Evolutionary conservation across 805 yeast genomes (phyloP).

Genomic region (Suhomyces pyralidae): DNA sequence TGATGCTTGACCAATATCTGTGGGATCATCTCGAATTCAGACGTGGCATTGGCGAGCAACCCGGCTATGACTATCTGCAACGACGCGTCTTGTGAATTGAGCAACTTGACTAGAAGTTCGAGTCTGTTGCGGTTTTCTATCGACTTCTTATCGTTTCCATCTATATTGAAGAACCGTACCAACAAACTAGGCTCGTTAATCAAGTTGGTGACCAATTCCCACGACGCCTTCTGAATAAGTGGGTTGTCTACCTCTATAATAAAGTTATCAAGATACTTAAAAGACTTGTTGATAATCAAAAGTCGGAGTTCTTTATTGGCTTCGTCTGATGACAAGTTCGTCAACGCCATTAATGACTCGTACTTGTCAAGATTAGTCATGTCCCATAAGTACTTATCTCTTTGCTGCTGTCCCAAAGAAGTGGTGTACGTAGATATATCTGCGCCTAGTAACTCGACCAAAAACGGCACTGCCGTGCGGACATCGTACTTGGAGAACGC

Average conservation of each 20-base stretch:
- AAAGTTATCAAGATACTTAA: conserved; percentile 43
- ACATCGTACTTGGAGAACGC: conserved; percentile 41
- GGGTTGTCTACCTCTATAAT: conserved; percentile 35
- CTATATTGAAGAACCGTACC: conserved; percentile 60
- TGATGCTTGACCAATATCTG: conserved; percentile 18
- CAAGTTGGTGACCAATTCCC: conserved; percentile 65
- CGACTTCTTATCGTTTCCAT: conserved; percentile 7
- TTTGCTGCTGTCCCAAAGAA: background rate
- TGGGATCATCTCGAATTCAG: conserved; percentile 36
- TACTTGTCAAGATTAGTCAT: conserved; percentile 43
- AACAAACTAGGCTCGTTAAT: conserved; percentile 40
- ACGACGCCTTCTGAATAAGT: conserved; percentile 53
- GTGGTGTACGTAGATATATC: conserved; percentile 21
- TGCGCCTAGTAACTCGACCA: conserved; percentile 45
- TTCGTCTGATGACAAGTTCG: conserved; percentile 56
- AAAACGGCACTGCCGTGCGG: conserved; percentile 45
- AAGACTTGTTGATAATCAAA: conserved; percentile 41
- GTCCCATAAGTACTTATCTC: conserved; percentile 24
- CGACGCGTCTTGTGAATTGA: conserved; percentile 29
- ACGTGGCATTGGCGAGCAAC: conserved; percentile 38
- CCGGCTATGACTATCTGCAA: conserved; percentile 36
- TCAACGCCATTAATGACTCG: conserved; percentile 61
- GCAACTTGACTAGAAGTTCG: conserved; percentile 27
- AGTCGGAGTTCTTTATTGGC: conserved; percentile 38
- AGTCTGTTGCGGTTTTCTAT: conserved; percentile 27